A percentile compares a stretch with the other conserved stretches of the same genome.
phyloP scores from a whole-genome alignment of 345 rosid genomes.

The Arabis alpina region DNA sequence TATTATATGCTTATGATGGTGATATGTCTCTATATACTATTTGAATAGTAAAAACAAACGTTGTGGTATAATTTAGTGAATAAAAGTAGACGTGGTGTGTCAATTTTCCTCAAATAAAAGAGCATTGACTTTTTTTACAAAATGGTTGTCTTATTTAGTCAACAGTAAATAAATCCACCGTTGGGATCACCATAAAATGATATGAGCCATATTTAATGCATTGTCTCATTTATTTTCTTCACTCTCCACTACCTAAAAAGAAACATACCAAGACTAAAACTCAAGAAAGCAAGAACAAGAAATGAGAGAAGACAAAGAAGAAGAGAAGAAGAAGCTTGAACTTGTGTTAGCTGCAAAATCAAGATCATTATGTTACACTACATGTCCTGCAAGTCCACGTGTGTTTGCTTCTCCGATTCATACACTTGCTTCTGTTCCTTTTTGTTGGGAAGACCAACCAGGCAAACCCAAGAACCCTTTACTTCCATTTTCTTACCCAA shows the following conservation, averaged over 20 bases:
- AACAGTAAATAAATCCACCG: constrained; percentile 32
- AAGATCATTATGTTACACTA: constrained; percentile 35
- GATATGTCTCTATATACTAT: too few species aligned
- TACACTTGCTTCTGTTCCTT: constrained; percentile 74
- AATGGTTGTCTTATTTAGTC: constrained; percentile 37
- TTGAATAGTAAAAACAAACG: constrained; percentile 8
- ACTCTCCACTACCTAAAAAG: constrained; percentile 39
- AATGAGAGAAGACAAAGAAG: constrained; percentile 45
- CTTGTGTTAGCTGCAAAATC: constrained; percentile 49
- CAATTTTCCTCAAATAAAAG: constrained; percentile 23
- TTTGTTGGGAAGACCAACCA: constrained; percentile 89
- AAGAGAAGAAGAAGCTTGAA: constrained; percentile 50
- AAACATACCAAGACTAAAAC: neutral
- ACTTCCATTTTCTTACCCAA: constrained; percentile 44
- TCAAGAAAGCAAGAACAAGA: neutral
- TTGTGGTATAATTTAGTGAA: neutral
- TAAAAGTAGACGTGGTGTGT: constrained; percentile 26
- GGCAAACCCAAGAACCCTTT: constrained; percentile 71
- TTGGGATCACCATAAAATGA: constrained; percentile 34
- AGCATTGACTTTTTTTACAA: constrained; percentile 40
- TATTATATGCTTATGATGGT: too few species aligned
- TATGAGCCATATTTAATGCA: constrained; percentile 38
- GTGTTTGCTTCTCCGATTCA: constrained; percentile 65
- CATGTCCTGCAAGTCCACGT: constrained; percentile 63
- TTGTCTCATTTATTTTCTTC: constrained; percentile 30